A percentile compares a stretch with the other conserved stretches of the same genome.
These are phyloP conservation scores for Aspergillus sparsus DNA, from an alignment of 495 filamentous ascomycete genomes.

Conservation along the genomic window DNA sequence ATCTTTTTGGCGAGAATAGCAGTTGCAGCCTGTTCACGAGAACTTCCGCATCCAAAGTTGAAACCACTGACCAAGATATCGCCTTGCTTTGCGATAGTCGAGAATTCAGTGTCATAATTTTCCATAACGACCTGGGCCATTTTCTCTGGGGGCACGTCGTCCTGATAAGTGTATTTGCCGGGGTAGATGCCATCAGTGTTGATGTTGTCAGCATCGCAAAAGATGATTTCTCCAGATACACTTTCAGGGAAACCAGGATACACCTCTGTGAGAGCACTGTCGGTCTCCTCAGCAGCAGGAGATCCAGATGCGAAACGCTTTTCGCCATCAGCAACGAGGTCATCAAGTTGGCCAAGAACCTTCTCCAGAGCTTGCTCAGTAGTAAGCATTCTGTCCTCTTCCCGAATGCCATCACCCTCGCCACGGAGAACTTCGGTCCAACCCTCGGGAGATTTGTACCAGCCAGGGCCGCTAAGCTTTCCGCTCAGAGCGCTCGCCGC, in stretches of 20 bases:
- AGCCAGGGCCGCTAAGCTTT: constrained; percentile 75
- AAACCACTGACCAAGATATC: constrained; percentile 86
- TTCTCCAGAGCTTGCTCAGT: constrained; percentile 69
- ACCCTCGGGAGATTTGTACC: constrained; percentile 70
- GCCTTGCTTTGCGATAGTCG: constrained; percentile 54
- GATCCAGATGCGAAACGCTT: constrained; percentile 35
- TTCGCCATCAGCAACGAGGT: constrained; percentile 56
- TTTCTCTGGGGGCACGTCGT: constrained; percentile 72
- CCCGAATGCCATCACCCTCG: constrained; percentile 65
- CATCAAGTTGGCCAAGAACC: constrained; percentile 65
- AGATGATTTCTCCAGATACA: constrained; percentile 54
- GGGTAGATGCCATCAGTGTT: constrained; percentile 76
- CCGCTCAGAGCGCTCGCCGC: constrained; percentile 83
- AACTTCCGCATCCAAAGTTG: constrained; percentile 87
- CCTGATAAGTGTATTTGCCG: constrained; percentile 71
- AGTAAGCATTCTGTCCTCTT: constrained; percentile 61
- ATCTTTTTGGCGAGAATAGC: constrained; percentile 85
- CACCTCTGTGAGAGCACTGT: constrained; percentile 43
- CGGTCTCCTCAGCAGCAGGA: constrained; percentile 24
- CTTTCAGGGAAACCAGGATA: constrained; percentile 55
- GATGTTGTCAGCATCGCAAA: constrained; percentile 58
- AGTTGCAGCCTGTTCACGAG: constrained; percentile 86
- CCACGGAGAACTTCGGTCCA: constrained; percentile 67
- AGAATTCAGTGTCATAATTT: constrained; percentile 83
- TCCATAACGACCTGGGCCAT: constrained; percentile 92